Evolutionary conservation across 495 filamentous ascomycete species (phyloP).

Genomic region (Hyaloscypha bicolor): DNA sequence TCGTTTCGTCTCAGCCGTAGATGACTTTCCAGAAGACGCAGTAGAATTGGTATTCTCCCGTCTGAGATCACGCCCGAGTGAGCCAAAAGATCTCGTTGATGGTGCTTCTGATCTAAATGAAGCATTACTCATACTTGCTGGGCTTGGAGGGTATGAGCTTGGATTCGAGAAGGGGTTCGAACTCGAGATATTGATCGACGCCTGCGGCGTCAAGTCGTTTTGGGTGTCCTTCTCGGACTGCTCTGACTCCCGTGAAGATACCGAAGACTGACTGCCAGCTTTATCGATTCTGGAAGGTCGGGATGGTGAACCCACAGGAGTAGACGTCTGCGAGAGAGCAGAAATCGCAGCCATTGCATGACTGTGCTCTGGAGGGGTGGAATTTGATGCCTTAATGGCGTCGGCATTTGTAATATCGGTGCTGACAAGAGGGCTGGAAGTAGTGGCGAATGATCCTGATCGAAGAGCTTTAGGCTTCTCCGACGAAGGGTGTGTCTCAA

Average conservation of each 20-base stretch:
- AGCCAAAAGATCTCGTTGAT: conserved; percentile 22
- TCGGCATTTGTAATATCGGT: conserved; percentile 65
- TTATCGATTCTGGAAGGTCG: conserved; percentile 36
- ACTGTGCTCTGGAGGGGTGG: conserved; percentile 49
- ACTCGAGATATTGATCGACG: conserved; percentile 23
- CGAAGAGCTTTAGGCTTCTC: conserved; percentile 59
- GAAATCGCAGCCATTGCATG: conserved; percentile 71
- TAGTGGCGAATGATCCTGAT: conserved; percentile 64
- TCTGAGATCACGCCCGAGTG: conserved; percentile 19
- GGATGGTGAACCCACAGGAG: conserved; percentile 53
- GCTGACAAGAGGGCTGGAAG: conserved; percentile 63
- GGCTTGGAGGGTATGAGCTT: conserved; percentile 34
- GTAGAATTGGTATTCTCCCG: conserved; percentile 24
- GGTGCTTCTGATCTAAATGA: conserved; percentile 28
- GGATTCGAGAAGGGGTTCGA: conserved; percentile 14
- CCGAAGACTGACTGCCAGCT: conserved; percentile 43
- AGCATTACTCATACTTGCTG: conserved; percentile 37
- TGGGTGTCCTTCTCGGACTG: conserved; percentile 19
- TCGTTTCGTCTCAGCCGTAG: conserved; percentile 39
- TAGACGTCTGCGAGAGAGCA: conserved; percentile 56
- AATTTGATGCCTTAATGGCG: conserved; percentile 41
- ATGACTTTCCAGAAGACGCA: conserved; percentile 23
- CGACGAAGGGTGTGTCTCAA: conserved; percentile 37
- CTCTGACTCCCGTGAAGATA: conserved; percentile 33
- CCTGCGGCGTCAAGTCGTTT: conserved; percentile 23